These are phyloP conservation scores for Elaeis oleifera DNA, from an alignment of 202 grass and related monocot genomes.

Conservation along the genomic window DNA sequence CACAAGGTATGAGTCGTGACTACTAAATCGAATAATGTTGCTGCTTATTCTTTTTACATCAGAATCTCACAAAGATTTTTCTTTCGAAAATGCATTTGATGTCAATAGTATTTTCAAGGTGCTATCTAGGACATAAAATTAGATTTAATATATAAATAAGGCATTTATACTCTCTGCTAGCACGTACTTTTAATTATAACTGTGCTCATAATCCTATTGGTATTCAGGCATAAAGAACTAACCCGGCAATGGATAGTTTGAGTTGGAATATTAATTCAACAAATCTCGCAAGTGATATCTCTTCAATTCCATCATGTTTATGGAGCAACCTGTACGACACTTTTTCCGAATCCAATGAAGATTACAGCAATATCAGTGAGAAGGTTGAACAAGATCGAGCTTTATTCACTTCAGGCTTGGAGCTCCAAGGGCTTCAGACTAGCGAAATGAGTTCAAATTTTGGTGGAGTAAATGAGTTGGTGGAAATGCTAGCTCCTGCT, in stretches of 20 bases:
- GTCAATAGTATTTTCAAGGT: no score
- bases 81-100: no score
- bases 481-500: conserved; percentile 21
- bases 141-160: no score
- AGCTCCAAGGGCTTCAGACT: conserved; percentile 10
- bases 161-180: no score
- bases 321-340: conserved; percentile 24
- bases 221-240: conserved; percentile 4
- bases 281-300: conserved; percentile 10
- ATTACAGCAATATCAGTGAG: conserved; percentile 7
- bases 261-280: conserved; percentile 20
- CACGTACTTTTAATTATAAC: no score
- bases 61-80: no score
- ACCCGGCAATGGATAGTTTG: conserved; percentile 1
- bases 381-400: conserved; percentile 20
- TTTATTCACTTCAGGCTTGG: conserved; percentile 4
- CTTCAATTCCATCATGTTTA: conserved; percentile 16
- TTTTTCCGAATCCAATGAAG: conserved; percentile 24
- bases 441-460: conserved; percentile 11
- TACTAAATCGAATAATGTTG: no score
- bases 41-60: no score
- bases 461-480: conserved; percentile 13
- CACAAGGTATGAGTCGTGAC: no score
- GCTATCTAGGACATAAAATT: no score
- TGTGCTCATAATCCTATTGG: not conserved